Evolutionary conservation across 2,329 filamentous ascomycete genomes (phyloP).

Genomic region (Pochonia chlamydosporia): DNA sequence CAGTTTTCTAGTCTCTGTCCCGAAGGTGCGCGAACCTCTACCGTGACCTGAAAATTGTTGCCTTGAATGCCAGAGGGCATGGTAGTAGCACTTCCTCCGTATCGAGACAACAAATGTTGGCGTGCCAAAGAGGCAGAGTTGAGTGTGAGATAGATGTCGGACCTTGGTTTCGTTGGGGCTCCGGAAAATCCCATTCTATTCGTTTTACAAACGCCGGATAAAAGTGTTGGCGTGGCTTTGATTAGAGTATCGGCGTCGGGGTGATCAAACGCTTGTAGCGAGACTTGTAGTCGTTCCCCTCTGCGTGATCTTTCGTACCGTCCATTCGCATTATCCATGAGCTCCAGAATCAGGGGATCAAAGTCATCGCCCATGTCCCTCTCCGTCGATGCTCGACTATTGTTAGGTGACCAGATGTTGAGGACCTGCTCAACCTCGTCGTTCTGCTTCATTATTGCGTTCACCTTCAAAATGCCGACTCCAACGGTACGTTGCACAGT

Average conservation of each 20-base stretch:
- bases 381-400: constrained; percentile 46
- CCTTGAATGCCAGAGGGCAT: constrained; percentile 57
- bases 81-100: constrained; percentile 67
- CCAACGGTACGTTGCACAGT: constrained; percentile 57
- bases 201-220: constrained; percentile 75
- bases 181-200: constrained; percentile 91
- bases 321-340: constrained; percentile 69
- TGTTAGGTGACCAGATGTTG: constrained; percentile 66
- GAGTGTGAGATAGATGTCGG: constrained; percentile 91
- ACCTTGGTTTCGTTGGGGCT: constrained; percentile 79
- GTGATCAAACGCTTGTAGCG: constrained; percentile 71
- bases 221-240: constrained; percentile 78
- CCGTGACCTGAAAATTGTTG: constrained; percentile 75
- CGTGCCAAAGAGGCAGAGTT: constrained; percentile 71
- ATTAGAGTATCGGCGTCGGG: constrained; percentile 76
- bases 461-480: constrained; percentile 71
- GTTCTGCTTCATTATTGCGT: constrained; percentile 63
- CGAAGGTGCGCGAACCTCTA: constrained; percentile 75
- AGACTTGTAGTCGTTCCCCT: constrained; percentile 73
- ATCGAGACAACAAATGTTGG: constrained; percentile 65
- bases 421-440: constrained; percentile 72
- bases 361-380: constrained; percentile 60
- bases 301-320: constrained; percentile 67
- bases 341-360: constrained; percentile 64
- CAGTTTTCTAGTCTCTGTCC: constrained; percentile 83